phyloP scores from a whole-genome alignment of 495 filamentous ascomycete genomes.

The Annulohypoxylon moriforme region DNA sequence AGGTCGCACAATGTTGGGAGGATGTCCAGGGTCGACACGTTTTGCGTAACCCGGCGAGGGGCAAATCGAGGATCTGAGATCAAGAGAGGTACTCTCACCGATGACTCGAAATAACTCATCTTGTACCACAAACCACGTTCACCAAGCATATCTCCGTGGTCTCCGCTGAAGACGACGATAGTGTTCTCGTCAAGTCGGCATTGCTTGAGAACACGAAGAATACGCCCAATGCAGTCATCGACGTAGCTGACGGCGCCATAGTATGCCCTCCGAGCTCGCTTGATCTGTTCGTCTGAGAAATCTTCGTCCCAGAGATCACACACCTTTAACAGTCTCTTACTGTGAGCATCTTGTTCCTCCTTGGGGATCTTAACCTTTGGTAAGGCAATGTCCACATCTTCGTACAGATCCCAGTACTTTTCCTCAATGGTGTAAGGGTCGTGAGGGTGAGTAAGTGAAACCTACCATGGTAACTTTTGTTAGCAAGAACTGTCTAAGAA shows the following conservation, averaged over 20 bases:
- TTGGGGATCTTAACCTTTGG: conserved; percentile 79
- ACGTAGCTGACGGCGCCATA: conserved; percentile 91
- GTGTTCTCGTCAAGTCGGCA: conserved; percentile 83
- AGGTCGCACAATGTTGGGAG: conserved; percentile 85
- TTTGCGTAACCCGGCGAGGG: conserved; percentile 75
- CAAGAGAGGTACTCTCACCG: conserved; percentile 83
- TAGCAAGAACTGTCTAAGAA: conserved; percentile 15
- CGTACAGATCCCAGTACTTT: conserved; percentile 90
- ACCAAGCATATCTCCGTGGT: conserved; percentile 93
- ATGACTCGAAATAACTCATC: conserved; percentile 90
- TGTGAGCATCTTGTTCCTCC: conserved; percentile 84
- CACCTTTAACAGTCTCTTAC: conserved; percentile 80
- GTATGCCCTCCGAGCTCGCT: conserved; percentile 82
- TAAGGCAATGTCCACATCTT: conserved; percentile 83
- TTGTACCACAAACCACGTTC: conserved; percentile 94
- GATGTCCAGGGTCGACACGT: conserved; percentile 87
- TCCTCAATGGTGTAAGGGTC: conserved; percentile 91
- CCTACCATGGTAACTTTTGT: conserved; percentile 46
- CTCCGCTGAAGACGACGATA: conserved; percentile 86
- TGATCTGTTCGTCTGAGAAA: conserved; percentile 82
- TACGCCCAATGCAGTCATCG: conserved; percentile 84
- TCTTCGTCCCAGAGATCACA: conserved; percentile 82
- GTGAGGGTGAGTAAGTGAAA: conserved; percentile 91
- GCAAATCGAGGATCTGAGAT: conserved; percentile 77
- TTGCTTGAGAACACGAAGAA: conserved; percentile 76